phyloP scores from a whole-genome alignment of 2,329 filamentous ascomycete species.

The Aspergillus melleus region DNA sequence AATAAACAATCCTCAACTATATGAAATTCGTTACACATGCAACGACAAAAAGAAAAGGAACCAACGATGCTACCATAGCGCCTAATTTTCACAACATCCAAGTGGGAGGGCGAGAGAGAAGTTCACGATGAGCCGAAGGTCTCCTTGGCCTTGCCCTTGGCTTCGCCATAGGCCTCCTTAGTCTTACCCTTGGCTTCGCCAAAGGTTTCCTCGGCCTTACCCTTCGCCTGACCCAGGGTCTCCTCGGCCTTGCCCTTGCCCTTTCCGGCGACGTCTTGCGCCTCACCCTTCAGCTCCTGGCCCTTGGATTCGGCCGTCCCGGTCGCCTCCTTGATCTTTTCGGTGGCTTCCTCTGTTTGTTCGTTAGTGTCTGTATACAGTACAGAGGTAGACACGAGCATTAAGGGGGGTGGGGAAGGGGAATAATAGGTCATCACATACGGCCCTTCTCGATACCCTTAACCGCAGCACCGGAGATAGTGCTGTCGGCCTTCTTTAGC shows the following conservation, averaged over 20 bases:
- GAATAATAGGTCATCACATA: constrained; percentile 42
- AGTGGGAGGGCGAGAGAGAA: background rate
- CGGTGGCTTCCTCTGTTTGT: constrained; percentile 50
- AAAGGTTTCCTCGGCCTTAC: constrained; percentile 15
- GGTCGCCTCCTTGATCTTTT: constrained; percentile 47
- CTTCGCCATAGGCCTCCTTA: background rate
- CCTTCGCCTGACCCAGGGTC: constrained; percentile 14
- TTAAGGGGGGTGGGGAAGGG: background rate
- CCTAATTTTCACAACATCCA: background rate
- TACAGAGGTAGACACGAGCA: too few relatives aligned
- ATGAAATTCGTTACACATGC: background rate
- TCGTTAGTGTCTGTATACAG: constrained; percentile 2
- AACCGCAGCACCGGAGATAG: constrained; percentile 56
- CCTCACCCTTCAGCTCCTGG: constrained; percentile 28
- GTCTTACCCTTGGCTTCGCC: constrained; percentile 16
- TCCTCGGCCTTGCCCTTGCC: constrained; percentile 16
- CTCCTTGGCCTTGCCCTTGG: constrained; percentile 26
- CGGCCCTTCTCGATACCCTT: constrained; percentile 64
- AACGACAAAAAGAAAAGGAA: background rate
- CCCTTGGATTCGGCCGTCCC: constrained; percentile 51
- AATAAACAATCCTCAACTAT: background rate
- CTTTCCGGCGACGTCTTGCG: constrained; percentile 12
- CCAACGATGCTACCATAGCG: background rate
- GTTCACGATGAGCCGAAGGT: background rate
- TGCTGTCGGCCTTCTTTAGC: constrained; percentile 58